Conservation (phyloP, 164 flowering plant species). For the Tetrastigma voinierianum region DNA sequence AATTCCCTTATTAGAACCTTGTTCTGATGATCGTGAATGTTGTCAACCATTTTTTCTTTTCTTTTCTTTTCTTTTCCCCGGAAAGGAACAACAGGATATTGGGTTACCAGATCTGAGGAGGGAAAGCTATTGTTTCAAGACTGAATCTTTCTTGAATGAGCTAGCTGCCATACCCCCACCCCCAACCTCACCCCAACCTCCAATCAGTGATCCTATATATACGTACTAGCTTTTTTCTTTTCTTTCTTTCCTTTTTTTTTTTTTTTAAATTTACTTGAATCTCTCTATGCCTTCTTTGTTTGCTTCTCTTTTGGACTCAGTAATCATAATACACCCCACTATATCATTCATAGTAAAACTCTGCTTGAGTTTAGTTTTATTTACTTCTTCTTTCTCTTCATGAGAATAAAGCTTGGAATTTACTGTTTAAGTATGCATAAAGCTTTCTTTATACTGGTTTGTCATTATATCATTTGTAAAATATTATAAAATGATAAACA, state of each 20-base stretch:
- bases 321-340: no score
- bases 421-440: no score
- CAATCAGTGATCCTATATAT: constrained; percentile 3
- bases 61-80: not conserved
- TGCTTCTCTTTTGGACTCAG: no score
- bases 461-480: no score
- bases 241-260: not conserved
- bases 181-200: no score
- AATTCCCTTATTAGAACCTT: constrained; percentile 42
- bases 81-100: not conserved
- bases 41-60: constrained; percentile 20
- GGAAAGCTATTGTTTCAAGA: not conserved
- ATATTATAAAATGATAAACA: no score
- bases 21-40: constrained; percentile 12
- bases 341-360: no score
- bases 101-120: not conserved
- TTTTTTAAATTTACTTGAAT: not conserved
- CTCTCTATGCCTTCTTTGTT: no score
- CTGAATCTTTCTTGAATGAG: constrained; percentile 14
- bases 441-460: no score
- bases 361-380: no score
- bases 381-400: no score
- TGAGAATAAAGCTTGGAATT: no score
- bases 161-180: constrained; percentile 8
- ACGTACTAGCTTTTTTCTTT: not conserved